Evolutionary conservation across 345 rosid species (phyloP), one percentile per base, ranked within the genome.

Genomic region (Trapa incisa): DNA sequence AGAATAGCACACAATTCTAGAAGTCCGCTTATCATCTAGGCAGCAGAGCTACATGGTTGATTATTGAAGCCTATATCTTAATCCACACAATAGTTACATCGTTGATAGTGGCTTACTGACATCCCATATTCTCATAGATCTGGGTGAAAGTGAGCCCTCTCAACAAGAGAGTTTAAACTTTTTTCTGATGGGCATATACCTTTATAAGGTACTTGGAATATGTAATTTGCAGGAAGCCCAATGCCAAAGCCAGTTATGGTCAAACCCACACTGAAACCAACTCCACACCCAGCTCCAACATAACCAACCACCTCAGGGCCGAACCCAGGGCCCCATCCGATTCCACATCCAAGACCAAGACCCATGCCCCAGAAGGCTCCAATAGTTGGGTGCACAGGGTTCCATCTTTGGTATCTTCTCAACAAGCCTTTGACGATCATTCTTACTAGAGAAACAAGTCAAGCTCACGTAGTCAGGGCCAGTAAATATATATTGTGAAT

Each of bases 321-420:
- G 65, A 92, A 89, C 42, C 98, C 96, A 63, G 98, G 98, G 36
- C 96, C 98, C 98, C 98, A 92, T 15, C 98, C 98, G 5, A 92
- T 83, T 2, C 98, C 98, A 71, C 98, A 92, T 8, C 98, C 98
- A 70, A 89, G 39, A 42, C 98, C 96, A 48, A 89, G 47, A 15
- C 98, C 98, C 96, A 92, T 87, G 4, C 96, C 98, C 96, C 96
- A 92, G 71, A 92, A 92, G 13, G 96, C 86, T 70, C 98, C 98
- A 37, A 67, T 65, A 7, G 97, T 85, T 37, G 97, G 96, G 78
- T 91, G 97, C 70, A 91, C 96, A 3, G 97, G 96, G 72, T 88
- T 91, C 96, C 98, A 87, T 75, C 89, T 87, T 74, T 86, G 65
- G 57, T 92, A 87, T 78, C 94, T 82, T 75, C 95, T 76, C 39